A percentile compares a stretch with the other conserved stretches of the same genome.
Conservation (phyloP, 2,329 filamentous ascomycete species). For the Parascedosporium putredinis region DNA sequence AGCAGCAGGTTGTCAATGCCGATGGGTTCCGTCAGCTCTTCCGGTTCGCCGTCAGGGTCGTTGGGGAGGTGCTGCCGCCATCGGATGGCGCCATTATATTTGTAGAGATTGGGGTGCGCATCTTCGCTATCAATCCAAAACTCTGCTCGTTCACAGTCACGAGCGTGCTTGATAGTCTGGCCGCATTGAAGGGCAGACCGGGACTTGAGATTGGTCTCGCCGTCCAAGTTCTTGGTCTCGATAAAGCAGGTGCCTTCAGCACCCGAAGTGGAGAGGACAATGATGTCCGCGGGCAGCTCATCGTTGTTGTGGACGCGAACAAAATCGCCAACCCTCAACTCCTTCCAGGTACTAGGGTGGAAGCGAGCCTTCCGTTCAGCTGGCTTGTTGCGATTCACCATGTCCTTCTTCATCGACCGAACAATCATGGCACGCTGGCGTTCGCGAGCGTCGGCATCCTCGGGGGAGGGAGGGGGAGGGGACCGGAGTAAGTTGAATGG, state of each 20-base stretch:
- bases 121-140: conserved; percentile 85
- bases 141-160: conserved; percentile 81
- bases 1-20: conserved; percentile 92
- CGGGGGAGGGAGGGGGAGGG: conserved; percentile 56
- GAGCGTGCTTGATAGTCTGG: conserved; percentile 71
- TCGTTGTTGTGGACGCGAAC: conserved; percentile 95
- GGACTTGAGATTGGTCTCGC: conserved; percentile 95
- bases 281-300: conserved; percentile 84
- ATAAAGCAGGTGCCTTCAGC: conserved; percentile 92
- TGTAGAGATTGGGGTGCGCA: conserved; percentile 88
- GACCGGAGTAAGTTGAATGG: conserved; percentile 94
- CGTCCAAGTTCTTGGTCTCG: conserved; percentile 96
- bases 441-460: conserved; percentile 20
- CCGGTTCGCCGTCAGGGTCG: conserved; percentile 49
- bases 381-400: conserved; percentile 63
- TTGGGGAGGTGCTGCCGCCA: conserved; percentile 68
- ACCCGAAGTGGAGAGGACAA: conserved; percentile 88
- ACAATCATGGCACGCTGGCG: conserved; percentile 24
- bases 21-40: conserved; percentile 83
- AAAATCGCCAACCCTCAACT: conserved; percentile 87
- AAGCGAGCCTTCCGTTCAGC: conserved; percentile 67
- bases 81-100: conserved; percentile 80
- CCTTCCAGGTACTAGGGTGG: conserved; percentile 93
- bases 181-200: conserved; percentile 83
- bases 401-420: conserved; percentile 37